These are phyloP conservation scores for Lactifluus echinatus DNA, from an alignment of 768 basidiomycete species.

Conservation along the genomic window DNA sequence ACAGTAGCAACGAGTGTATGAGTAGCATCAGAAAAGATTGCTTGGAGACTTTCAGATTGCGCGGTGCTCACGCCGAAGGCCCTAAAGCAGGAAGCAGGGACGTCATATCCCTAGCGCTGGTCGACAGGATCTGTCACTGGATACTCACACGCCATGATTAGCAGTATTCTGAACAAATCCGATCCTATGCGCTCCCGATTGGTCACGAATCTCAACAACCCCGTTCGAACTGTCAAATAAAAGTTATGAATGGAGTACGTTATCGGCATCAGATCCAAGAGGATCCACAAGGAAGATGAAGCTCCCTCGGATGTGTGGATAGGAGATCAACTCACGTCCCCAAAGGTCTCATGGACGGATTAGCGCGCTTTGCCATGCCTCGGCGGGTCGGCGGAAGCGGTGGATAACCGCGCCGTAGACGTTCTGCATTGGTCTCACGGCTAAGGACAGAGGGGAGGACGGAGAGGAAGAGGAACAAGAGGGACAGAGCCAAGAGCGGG, in stretches of 20 bases:
- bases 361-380: neutral
- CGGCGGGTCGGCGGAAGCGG: neutral
- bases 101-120: neutral
- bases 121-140: neutral
- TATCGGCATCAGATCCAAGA: neutral
- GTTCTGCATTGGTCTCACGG: constrained; percentile 6
- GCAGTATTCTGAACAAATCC: neutral
- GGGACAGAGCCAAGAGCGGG: neutral
- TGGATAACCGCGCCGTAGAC: constrained; percentile 5
- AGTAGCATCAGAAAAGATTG: neutral
- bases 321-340: neutral
- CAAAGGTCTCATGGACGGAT: neutral
- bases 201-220: neutral
- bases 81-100: neutral
- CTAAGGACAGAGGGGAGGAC: neutral
- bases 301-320: neutral
- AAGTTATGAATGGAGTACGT: too few species aligned
- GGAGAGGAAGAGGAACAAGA: neutral
- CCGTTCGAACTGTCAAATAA: neutral
- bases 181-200: neutral
- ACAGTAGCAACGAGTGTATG: neutral
- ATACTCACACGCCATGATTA: neutral
- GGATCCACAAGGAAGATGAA: neutral
- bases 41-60: neutral
- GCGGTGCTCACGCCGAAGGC: neutral